Evolutionary conservation across 73 alveolate species (phyloP).

Genomic region (Stentor roeselii): DNA sequence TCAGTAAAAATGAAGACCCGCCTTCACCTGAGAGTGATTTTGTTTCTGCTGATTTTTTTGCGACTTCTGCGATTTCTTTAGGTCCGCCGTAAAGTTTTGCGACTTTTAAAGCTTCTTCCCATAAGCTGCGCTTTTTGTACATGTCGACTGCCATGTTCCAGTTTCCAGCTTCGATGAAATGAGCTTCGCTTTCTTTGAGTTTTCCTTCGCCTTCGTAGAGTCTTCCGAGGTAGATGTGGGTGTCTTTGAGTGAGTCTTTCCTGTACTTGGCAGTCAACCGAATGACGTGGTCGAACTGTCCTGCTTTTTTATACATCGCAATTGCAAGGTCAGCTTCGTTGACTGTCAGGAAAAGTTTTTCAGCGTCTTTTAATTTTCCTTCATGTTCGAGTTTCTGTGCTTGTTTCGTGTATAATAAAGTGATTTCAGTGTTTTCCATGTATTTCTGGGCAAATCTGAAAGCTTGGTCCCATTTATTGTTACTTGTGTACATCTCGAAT

Average conservation of each 20-base stretch:
- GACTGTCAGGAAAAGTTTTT: conserved; percentile 95
- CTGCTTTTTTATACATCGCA: conserved; percentile 91
- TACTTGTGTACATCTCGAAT: conserved; percentile 95
- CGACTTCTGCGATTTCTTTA: conserved; percentile 95
- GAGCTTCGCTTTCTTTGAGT: conserved; percentile 97
- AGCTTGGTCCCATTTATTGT: conserved; percentile 98
- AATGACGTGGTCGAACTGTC: conserved; percentile 96
- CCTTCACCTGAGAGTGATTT: conserved; percentile 81
- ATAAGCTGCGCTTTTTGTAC: conserved; percentile 92
- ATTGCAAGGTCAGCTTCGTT: conserved; percentile 99
- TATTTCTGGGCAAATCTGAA: conserved; percentile 89
- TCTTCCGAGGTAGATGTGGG: conserved; percentile 93
- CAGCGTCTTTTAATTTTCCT: conserved; percentile 96
- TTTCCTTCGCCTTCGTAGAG: conserved; percentile 94
- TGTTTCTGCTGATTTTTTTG: conserved; percentile 95
- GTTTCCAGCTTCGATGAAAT: conserved; percentile 94
- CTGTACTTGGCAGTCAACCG: conserved; percentile 97
- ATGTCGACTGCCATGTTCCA: conserved; percentile 97
- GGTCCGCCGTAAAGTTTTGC: conserved; percentile 96
- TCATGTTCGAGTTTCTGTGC: conserved; percentile 94
- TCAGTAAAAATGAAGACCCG: conserved; percentile 87
- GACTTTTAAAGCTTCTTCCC: conserved; percentile 99
- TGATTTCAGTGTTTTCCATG: conserved; percentile 92
- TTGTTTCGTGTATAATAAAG: conserved; percentile 84
- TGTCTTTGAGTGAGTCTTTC: conserved; percentile 88